Percentiles rank a stretch among this genome's conserved stretches.
phyloP scores from a whole-genome alignment of 2,329 filamentous ascomycete genomes.

The Verticillium zaregamsianum region DNA sequence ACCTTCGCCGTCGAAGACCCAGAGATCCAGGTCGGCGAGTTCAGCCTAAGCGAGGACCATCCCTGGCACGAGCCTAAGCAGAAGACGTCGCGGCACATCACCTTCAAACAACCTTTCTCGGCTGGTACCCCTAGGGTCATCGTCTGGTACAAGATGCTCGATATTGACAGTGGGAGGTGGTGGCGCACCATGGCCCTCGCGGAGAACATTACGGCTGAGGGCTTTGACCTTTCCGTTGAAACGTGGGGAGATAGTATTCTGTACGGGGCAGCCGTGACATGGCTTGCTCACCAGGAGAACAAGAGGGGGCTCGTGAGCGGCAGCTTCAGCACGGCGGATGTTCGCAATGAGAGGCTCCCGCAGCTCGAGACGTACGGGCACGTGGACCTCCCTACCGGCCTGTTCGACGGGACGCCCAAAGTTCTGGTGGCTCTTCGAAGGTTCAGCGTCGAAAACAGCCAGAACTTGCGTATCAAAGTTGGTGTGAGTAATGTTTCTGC shows the following conservation, averaged over 20 bases:
- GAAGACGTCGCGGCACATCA: constrained; percentile 8
- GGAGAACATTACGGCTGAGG: constrained; percentile 2
- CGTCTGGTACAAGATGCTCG: constrained; percentile 10
- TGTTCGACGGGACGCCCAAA: neutral
- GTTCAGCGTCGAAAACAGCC: neutral
- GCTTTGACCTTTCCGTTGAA: constrained; percentile 10
- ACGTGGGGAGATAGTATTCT: constrained; percentile 9
- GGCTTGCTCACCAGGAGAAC: constrained; percentile 11
- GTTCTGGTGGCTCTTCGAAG: neutral
- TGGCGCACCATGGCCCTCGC: constrained; percentile 8
- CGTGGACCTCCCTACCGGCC: neutral
- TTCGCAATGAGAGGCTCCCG: neutral
- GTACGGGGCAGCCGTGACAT: constrained; percentile 3
- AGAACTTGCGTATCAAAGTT: constrained; percentile 2
- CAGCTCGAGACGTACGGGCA: neutral
- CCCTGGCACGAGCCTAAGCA: constrained; percentile 8
- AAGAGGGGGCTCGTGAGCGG: constrained; percentile 7
- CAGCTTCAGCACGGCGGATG: constrained; percentile 7
- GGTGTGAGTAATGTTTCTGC: constrained; percentile 1
- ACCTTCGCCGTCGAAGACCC: constrained; percentile 2
- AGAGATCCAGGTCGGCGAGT: constrained; percentile 11
- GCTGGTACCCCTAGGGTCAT: constrained; percentile 7
- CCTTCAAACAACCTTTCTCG: constrained; percentile 5
- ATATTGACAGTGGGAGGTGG: constrained; percentile 7
- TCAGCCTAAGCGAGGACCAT: constrained; percentile 8